Conservation (phyloP, 2,329 filamentous ascomycete species). For the Lizonia empirigonia region DNA sequence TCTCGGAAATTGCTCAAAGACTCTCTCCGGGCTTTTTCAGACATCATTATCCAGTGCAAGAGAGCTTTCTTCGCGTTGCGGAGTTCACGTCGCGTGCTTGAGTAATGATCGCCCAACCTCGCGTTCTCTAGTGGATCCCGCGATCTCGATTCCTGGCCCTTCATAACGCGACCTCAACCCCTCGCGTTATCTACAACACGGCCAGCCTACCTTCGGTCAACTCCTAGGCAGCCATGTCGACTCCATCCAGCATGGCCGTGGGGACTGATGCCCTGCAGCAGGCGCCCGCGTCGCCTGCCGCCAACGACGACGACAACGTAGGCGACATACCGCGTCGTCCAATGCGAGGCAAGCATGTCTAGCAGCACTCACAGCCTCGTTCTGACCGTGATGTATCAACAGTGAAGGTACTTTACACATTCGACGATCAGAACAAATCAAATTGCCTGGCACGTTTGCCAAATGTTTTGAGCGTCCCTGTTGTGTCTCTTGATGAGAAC, state of each 20-base stretch:
- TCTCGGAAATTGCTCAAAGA: constrained; percentile 1
- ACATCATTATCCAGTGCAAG: constrained; percentile 13
- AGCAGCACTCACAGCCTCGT: constrained; percentile 6
- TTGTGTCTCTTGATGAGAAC: constrained; percentile 77
- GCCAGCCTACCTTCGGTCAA: constrained; percentile 22
- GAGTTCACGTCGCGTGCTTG: constrained; percentile 38
- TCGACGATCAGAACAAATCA: constrained; percentile 85
- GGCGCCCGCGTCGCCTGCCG: constrained; percentile 24
- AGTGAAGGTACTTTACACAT: constrained; percentile 98
- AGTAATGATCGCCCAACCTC: constrained; percentile 46
- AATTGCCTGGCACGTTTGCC: constrained; percentile 89
- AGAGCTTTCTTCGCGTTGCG: constrained; percentile 18
- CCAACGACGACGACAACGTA: constrained; percentile 34
- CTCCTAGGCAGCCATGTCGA: constrained; percentile 42
- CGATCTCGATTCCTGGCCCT: constrained; percentile 28
- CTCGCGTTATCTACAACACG: constrained; percentile 23
- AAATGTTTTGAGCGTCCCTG: constrained; percentile 78
- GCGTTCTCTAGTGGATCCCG: constrained; percentile 25
- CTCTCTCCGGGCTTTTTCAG: constrained; percentile 5
- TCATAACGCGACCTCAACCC: constrained; percentile 24
- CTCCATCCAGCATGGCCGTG: constrained; percentile 30
- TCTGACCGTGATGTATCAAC: constrained; percentile 32
- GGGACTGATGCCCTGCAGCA: constrained; percentile 33
- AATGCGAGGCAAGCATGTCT: constrained; percentile 53
- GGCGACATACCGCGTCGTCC: constrained; percentile 47